Evolutionary conservation across 805 yeast species (phyloP), one percentile per base, ranked within the genome.

Genomic region (Suhomyces vadensis): DNA sequence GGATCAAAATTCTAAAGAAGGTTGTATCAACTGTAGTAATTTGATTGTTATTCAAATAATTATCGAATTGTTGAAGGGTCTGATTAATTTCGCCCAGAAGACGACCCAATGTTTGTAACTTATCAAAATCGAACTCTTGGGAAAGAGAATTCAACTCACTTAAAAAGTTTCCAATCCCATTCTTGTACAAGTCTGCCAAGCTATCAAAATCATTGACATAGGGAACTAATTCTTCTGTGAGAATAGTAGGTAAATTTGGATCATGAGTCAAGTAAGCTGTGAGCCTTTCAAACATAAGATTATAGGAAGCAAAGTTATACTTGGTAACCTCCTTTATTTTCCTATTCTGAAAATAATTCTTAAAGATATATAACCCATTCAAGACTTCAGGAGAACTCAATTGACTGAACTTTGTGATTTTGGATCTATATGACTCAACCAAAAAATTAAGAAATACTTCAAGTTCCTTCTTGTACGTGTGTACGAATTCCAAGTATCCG

Each of bases 301-400:
- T 54, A 19, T 57, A 54, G 4, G 55, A 48, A 17, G 45, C 44
- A 24, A 42, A 46, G 31, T 54, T 52, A 38, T 55, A 50, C 35
- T 48, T 42, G 33, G 44, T 49, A 27, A 58, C 49, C 11, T 40
- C 47, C 6, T 46, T 44, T 19, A 59, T 48, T 25, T 54, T 56
- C 33, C 43, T 39, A 33, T 58, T 50, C 35, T 36, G 36, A 39
- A 53, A 56, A 37, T 41, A 47, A 31, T 56, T 54, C 41, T 56
- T 60, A 50, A 59, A 64, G 14, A 57, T 53, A 43, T 64, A 60
- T 33, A 63, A 45, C 14, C 57, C 53, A 46, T 60, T 63, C 47
- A 56, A 52, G 10, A 62, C 43, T 42, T 64, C 67, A 8, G 51
- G 37, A 4, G 60, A 37, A 4, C 64, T 57, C 39, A 63, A 55